Evolutionary conservation across 805 yeast species (phyloP).

Genomic region (Starmera quercuum): DNA sequence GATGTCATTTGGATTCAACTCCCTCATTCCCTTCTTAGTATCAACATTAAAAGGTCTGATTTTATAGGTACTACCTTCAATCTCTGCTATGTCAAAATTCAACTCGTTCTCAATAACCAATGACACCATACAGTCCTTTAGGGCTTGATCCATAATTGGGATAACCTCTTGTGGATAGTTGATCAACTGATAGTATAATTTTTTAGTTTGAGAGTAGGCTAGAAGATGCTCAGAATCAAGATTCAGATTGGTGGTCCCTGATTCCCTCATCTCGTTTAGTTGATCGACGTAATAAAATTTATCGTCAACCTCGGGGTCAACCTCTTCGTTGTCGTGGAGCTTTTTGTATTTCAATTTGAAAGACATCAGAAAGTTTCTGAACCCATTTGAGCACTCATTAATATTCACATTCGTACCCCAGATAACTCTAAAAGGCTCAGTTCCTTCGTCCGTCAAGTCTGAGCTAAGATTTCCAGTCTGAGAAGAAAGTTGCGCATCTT

Average conservation of each 20-base stretch:
- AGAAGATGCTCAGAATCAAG: slow-evolving; percentile 76
- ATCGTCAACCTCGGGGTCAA: slow-evolving; percentile 52
- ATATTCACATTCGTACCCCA: slow-evolving; percentile 99
- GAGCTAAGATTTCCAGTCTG: slow-evolving; percentile 10
- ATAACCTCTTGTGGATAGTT: slow-evolving; percentile 95
- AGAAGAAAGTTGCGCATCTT: slow-evolving; percentile 24
- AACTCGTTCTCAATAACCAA: slow-evolving; percentile 48
- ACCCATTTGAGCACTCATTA: slow-evolving; percentile 73
- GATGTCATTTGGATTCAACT: slow-evolving; percentile 86
- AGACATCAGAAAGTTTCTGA: slow-evolving; percentile 76
- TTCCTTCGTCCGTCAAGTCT: slow-evolving; percentile 27
- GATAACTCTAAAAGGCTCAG: slow-evolving; percentile 82
- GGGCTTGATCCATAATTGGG: slow-evolving; percentile 95
- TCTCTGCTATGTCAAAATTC: slow-evolving; percentile 49
- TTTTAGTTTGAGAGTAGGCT: slow-evolving; percentile 67
- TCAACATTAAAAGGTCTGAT: slow-evolving; percentile 85
- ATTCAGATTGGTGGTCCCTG: slow-evolving; percentile 78
- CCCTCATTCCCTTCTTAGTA: slow-evolving; percentile 76
- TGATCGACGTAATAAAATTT: slow-evolving; percentile 66
- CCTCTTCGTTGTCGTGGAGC: slow-evolving; percentile 28
- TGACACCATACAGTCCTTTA: slow-evolving; percentile 82
- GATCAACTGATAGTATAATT: slow-evolving; percentile 76
- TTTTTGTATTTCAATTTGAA: slow-evolving; percentile 75
- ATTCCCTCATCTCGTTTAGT: slow-evolving; percentile 63
- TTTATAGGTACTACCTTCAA: slow-evolving; percentile 77